Conservation (phyloP, 345 rosid species). For the Citrus mangshanensis region DNA sequence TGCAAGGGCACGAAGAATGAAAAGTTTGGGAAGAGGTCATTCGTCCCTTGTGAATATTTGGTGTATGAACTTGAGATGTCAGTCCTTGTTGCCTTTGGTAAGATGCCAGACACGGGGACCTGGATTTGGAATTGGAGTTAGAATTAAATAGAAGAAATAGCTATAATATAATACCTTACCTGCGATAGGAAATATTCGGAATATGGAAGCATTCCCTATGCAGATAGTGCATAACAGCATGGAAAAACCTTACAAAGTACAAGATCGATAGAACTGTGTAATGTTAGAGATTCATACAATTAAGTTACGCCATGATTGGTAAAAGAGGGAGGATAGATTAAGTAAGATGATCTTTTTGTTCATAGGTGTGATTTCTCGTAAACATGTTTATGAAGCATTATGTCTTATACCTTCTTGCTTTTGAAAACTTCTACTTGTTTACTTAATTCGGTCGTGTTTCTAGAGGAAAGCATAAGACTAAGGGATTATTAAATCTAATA, state of each 20-base stretch:
- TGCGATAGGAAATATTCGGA: not conserved
- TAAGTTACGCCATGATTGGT: not conserved
- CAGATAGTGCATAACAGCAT: not conserved
- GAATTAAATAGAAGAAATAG: constrained; percentile 42
- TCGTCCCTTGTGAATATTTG: constrained; percentile 44
- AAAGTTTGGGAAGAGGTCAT: constrained; percentile 44
- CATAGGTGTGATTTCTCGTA: not conserved
- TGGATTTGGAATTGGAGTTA: constrained; percentile 3
- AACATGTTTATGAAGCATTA: not conserved
- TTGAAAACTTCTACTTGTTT: not conserved
- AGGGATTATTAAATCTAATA: constrained; percentile 8
- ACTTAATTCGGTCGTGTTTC: not conserved
- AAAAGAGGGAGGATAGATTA: not conserved
- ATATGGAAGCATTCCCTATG: not conserved
- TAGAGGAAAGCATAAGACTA: constrained; percentile 3
- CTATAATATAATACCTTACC: not conserved
- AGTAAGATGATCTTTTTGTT: not conserved
- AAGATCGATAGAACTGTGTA: not conserved
- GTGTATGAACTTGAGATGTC: constrained; percentile 50
- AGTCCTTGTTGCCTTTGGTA: constrained; percentile 54
- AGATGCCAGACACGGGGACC: constrained; percentile 39
- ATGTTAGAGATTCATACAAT: not conserved
- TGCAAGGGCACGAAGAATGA: constrained; percentile 50
- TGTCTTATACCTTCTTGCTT: not conserved
- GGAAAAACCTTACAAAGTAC: not conserved